phyloP scores from a whole-genome alignment of 345 rosid species.

The Eucalyptus curtisii region DNA sequence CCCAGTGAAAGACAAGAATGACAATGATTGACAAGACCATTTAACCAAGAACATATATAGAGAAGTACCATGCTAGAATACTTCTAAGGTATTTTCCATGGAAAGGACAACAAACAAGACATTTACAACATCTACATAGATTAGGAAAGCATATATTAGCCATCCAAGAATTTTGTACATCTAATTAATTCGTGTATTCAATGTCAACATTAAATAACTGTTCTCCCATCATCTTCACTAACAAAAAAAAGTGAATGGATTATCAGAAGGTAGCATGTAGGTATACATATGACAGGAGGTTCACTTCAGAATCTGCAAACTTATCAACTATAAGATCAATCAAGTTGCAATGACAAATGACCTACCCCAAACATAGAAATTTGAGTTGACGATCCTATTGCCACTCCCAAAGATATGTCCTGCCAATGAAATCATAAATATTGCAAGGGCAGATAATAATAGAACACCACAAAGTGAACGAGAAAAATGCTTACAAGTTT shows the following conservation, averaged over 20 bases:
- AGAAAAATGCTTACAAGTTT: conserved; percentile 52
- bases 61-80: not conserved
- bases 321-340: not conserved
- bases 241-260: not conserved
- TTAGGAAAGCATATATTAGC: not conserved
- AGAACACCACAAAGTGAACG: not conserved
- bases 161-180: not conserved
- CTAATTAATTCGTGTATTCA: not conserved
- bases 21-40: not conserved
- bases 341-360: not conserved
- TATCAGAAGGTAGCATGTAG: not conserved
- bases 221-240: not conserved
- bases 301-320: not conserved
- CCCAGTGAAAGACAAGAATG: not conserved
- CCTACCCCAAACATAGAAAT: conserved; percentile 93
- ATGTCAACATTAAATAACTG: not conserved
- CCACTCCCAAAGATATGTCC: conserved; percentile 96
- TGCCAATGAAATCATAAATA: conserved; percentile 10
- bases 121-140: not conserved
- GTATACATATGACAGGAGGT: not conserved
- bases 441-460: not conserved
- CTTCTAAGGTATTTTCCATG: not conserved
- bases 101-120: not conserved
- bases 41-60: not conserved
- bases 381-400: conserved; percentile 95